Evolutionary conservation across 2,329 filamentous ascomycete species (phyloP), one percentile per base, ranked within the genome.

Genomic region (Epichloe bromicola): DNA sequence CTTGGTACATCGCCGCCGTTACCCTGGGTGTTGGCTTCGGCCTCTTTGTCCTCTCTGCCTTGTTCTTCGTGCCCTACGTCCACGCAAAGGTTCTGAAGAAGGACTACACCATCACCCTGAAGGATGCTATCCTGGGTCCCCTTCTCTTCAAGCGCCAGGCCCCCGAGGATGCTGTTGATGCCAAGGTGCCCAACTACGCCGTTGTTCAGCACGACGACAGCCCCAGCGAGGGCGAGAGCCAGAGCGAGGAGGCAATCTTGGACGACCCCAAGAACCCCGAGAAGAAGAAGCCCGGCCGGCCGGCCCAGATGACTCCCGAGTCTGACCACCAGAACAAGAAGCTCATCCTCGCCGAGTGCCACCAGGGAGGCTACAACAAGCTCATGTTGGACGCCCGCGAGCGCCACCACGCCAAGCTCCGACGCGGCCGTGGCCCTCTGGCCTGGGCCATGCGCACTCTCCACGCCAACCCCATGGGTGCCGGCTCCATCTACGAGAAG

Each of bases 391-490:
- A 80, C 51, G 79, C 75, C 7, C 70, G 82, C 52, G 73, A 72
- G 19, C 73, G 69, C 44, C 74, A 83, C 59, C 78, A 85, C 62
- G 78, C 78, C 20, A 79, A 79, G 59, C 80, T 91, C 50, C 69
- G 78, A 51, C 70, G 77, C 65, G 75, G 73, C 52, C 69, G 70
- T 2, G 84, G 86, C 26, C 85, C 83, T 48, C 74, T 91, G n/a
- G 86, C 82, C 59, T 90, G 86, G 86, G 87, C 84, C 38, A 86
- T 91, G 83, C 84, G 86, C 58, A 79, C 74, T 48, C 80, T 90
- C 19, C 84, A 80, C 62, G 74, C 85, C 60, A 86, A 89, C 72
- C 84, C 80, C 46, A 78, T 88, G 68, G 83, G 83, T 17, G 65
- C 80, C 17, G 87, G 86, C 49, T 74, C 82, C 60, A 76, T 90